Percentiles rank a stretch among this genome's conserved stretches.
Evolutionary conservation across 768 basidiomycete species (phyloP).

Genomic region (Pleurotus tuoliensis): DNA sequence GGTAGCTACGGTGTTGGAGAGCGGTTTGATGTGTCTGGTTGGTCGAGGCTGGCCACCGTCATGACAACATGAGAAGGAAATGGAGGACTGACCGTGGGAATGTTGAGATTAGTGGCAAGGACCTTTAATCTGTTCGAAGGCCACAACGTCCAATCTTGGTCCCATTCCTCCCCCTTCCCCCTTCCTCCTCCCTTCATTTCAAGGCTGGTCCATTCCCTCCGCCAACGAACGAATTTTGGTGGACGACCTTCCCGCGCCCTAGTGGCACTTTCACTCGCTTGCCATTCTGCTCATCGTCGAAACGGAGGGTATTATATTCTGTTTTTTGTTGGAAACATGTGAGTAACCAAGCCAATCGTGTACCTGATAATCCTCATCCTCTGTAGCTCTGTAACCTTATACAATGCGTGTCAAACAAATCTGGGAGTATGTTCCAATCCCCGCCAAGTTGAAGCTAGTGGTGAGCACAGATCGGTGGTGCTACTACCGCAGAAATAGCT

Average conservation of each 20-base stretch:
- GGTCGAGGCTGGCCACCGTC: neutral
- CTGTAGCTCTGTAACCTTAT: slow-evolving; percentile 4
- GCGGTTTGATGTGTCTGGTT: slow-evolving; percentile 4
- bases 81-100: slow-evolving; percentile 6
- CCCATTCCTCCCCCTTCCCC: slow-evolving; percentile 13
- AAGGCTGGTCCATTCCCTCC: slow-evolving; percentile 20
- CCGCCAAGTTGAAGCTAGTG: slow-evolving; percentile 40
- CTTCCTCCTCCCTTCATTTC: slow-evolving; percentile 13
- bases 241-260: slow-evolving; percentile 26
- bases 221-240: neutral
- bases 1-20: neutral
- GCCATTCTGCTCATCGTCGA: slow-evolving; percentile 15
- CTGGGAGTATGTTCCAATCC: slow-evolving; percentile 30
- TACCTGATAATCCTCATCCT: neutral
- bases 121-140: slow-evolving; percentile 3
- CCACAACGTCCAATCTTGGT: slow-evolving; percentile 2
- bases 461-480: slow-evolving; percentile 30
- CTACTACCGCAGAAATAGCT: neutral
- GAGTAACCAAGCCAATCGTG: neutral
- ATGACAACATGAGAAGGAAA: slow-evolving; percentile 4
- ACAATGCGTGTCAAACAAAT: slow-evolving; percentile 24
- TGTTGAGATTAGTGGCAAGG: neutral
- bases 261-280: slow-evolving; percentile 35
- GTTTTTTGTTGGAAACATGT: neutral
- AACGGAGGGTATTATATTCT: slow-evolving; percentile 6